Base-by-base conservation (phyloP, 805 yeast genomes). In the Spathaspora arborariae region DNA sequence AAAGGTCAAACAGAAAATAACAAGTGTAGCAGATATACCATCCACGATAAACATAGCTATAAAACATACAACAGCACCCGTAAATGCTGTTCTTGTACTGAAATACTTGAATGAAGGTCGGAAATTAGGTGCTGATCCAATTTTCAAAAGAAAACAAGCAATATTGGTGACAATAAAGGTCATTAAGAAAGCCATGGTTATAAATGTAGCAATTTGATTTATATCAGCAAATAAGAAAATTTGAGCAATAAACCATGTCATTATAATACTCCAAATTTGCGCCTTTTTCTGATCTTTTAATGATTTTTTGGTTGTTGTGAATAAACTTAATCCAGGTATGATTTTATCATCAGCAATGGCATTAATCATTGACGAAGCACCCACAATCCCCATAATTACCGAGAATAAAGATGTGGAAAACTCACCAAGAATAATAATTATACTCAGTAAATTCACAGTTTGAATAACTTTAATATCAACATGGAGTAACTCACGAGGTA, bases 111-210 rank as follows among this genome's bases (percentile, higher is more conserved):
- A 94, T 2, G 96, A 88, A 3, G 99, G 99, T 58, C 99, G 74
- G 67, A 94, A 94, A 63, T 95, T 94, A n/a, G 99, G 99, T 4
- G 99, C 99, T 1, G 96, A 81, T 0, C 97, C 92, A 4, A 94
- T 68, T 52, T 84, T 85, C 55, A 94, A 74, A 45, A 94, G 65
- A 60, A 92, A 90, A 62, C 99, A 95, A 2, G 99, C 98, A 51
- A 92, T 65, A 58, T 94, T 94, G 30, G 96, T 90, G 2, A 92
- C 96, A 41, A 92, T 84, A 58, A 94, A 94, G 0, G 99, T 94
- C 94, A 92, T 88, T 44, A 94, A 72, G 58, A 90, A 92, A 0
- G 99, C 96, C 97, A 95, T 90, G 1, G 98, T 92, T 51, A 94
- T 92, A 57, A 90, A 84, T 0, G 95, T 85, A 2, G 99, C 99